phyloP scores from a whole-genome alignment of 805 yeast genomes.

The Cyberlindnera americana region DNA sequence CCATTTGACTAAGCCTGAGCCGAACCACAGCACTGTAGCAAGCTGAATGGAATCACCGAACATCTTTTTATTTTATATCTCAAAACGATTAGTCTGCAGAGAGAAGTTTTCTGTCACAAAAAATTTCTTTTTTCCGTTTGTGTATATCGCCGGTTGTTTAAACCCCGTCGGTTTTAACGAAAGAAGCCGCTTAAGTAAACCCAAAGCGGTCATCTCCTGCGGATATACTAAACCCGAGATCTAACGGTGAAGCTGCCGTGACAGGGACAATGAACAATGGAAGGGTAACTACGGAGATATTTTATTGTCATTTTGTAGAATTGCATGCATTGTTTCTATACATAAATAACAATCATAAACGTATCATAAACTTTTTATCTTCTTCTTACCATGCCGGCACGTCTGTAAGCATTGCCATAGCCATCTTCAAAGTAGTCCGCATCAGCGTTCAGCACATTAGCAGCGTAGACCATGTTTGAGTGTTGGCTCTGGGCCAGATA shows the following conservation, averaged over 20 bases:
- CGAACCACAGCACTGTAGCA: too few relatives aligned
- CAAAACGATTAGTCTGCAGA: too few relatives aligned
- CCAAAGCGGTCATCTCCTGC: not conserved
- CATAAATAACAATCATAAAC: not conserved
- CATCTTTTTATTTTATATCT: too few relatives aligned
- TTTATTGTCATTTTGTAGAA: too few relatives aligned
- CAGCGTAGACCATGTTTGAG: slow-evolving; percentile 52
- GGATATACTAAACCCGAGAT: not conserved
- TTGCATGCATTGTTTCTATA: too few relatives aligned
- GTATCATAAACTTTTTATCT: not conserved
- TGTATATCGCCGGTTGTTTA: not conserved
- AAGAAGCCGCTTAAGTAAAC: not conserved
- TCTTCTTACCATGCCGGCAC: slow-evolving; percentile 9
- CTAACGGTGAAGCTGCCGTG: not conserved
- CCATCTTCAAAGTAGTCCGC: slow-evolving; percentile 13
- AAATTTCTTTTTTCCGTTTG: too few relatives aligned
- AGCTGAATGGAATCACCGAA: too few relatives aligned
- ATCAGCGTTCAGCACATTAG: slow-evolving; percentile 48
- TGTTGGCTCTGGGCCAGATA: slow-evolving; percentile 71
- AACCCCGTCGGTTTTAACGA: not conserved
- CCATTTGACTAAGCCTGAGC: not conserved
- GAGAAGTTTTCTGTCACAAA: too few relatives aligned
- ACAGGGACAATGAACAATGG: not conserved
- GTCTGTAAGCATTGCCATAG: slow-evolving; percentile 13
- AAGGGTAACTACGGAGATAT: too few relatives aligned